phyloP scores from a whole-genome alignment of 192 early-diverging fungal genomes.

The Allomyces arbusculus region DNA sequence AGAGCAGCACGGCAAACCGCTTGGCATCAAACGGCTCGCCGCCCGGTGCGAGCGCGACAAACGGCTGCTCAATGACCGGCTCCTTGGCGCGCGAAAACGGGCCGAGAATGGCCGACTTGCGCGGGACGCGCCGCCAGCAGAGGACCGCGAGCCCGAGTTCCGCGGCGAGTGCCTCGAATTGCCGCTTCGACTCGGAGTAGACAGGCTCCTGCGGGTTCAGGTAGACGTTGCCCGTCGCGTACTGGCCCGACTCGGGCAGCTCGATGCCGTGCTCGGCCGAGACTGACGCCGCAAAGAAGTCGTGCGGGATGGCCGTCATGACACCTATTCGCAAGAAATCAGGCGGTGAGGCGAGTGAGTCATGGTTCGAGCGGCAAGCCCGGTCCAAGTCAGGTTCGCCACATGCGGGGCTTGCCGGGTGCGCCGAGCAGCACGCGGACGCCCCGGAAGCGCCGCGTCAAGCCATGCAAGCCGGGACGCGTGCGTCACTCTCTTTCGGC shows the following conservation, averaged over 20 bases:
- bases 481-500: too few relatives aligned
- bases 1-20: slow-evolving; percentile 67
- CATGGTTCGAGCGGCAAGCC: too few relatives aligned
- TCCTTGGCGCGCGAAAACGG: slow-evolving; percentile 73
- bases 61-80: slow-evolving; percentile 80
- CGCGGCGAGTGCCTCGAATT: slow-evolving; percentile 62
- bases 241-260: slow-evolving; percentile 57
- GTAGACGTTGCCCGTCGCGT: slow-evolving; percentile 95
- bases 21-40: slow-evolving; percentile 20
- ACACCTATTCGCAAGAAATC: slow-evolving; percentile 20
- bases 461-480: too few relatives aligned
- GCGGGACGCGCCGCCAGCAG: slow-evolving; percentile 79
- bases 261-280: slow-evolving; percentile 33
- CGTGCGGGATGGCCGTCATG: slow-evolving; percentile 87
- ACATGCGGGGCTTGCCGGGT: too few relatives aligned
- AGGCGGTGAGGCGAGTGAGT: too few relatives aligned
- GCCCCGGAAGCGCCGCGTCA: too few relatives aligned
- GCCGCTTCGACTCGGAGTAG: slow-evolving; percentile 42
- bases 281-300: slow-evolving; percentile 41
- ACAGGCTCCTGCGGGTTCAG: slow-evolving; percentile 47
- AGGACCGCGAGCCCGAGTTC: slow-evolving; percentile 51
- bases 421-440: too few relatives aligned
- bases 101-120: slow-evolving; percentile 68
- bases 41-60: slow-evolving; percentile 32
- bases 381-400: too few relatives aligned